Evolutionary conservation across 345 rosid genomes (phyloP).

Genomic region (Trapa incisa): DNA sequence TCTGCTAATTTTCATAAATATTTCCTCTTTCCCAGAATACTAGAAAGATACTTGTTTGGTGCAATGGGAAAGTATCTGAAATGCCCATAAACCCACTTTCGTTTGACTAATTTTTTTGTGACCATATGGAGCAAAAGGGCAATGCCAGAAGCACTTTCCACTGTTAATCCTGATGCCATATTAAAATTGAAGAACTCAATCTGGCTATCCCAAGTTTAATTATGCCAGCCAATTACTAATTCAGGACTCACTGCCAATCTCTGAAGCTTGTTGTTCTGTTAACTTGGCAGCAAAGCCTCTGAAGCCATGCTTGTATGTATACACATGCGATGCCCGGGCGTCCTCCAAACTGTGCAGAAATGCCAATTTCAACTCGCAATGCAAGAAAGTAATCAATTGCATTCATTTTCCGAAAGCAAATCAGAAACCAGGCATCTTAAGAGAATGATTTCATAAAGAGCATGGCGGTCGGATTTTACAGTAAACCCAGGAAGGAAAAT

Average conservation of each 20-base stretch:
- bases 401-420: background rate
- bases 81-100: background rate
- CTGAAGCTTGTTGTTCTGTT: conserved; percentile 28
- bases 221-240: background rate
- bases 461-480: background rate
- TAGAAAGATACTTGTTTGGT: background rate
- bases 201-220: background rate
- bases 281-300: conserved; percentile 43
- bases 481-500: background rate
- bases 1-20: background rate
- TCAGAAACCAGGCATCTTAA: background rate
- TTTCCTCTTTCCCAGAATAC: background rate
- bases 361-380: background rate
- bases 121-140: background rate
- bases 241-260: conserved; percentile 23
- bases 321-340: conserved; percentile 33
- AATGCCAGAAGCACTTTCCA: background rate
- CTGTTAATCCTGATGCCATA: background rate
- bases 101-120: background rate
- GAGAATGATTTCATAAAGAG: background rate
- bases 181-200: background rate
- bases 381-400: background rate
- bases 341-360: conserved; percentile 21
- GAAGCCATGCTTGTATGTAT: conserved; percentile 33
- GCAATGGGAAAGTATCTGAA: background rate